Evolutionary conservation across 805 yeast genomes (phyloP).

Genomic region (Suhomyces prunicola): DNA sequence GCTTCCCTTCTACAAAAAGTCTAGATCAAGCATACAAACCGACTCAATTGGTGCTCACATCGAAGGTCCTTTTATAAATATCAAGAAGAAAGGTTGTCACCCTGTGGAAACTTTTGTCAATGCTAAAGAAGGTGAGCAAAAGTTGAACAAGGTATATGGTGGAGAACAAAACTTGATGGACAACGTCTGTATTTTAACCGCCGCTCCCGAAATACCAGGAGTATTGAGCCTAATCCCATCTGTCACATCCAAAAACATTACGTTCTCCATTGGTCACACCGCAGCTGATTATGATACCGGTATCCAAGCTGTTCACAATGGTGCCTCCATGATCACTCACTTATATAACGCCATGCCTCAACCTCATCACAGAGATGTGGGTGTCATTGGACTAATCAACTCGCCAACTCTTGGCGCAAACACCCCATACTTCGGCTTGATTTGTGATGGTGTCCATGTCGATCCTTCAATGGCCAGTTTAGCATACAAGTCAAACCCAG

Average conservation of each 20-base stretch:
- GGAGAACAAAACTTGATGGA: constrained; percentile 26
- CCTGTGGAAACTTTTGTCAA: constrained; percentile 43
- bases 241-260: constrained; percentile 29
- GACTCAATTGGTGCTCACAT: constrained; percentile 58
- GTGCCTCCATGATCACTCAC: constrained; percentile 61
- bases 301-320: constrained; percentile 44
- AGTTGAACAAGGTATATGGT: constrained; percentile 38
- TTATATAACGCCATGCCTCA: constrained; percentile 61
- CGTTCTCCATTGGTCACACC: constrained; percentile 49
- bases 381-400: constrained; percentile 49
- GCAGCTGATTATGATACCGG: constrained; percentile 38
- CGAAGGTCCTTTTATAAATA: constrained; percentile 57
- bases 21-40: constrained; percentile 28
- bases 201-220: constrained; percentile 52
- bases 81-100: constrained; percentile 50
- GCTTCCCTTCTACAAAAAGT: constrained; percentile 40
- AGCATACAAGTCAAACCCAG: constrained; percentile 51
- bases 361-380: constrained; percentile 58
- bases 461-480: constrained; percentile 50
- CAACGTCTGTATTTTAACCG: constrained; percentile 44
- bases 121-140: constrained; percentile 28
- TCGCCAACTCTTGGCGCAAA: constrained; percentile 21
- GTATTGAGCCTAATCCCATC: constrained; percentile 41
- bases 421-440: constrained; percentile 51
- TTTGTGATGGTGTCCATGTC: constrained; percentile 59